A percentile compares a stretch with the other conserved stretches of the same genome.
Conservation (phyloP, 805 yeast genomes). For the Metschnikowia cerradonensis region DNA sequence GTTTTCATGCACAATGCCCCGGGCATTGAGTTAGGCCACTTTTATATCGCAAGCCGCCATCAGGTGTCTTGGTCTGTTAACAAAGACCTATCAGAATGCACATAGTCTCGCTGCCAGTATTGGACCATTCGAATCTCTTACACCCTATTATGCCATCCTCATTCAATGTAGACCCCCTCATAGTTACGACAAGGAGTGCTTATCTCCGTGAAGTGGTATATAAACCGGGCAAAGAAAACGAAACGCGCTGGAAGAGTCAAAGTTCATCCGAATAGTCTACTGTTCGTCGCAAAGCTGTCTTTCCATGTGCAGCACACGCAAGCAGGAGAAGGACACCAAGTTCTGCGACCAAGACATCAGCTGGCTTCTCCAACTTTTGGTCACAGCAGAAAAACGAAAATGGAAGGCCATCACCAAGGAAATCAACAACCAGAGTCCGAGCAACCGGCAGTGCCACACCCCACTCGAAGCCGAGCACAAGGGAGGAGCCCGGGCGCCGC, state of each 20-base stretch:
- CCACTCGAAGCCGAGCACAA: slow-evolving; percentile 3
- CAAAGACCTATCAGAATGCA: background rate
- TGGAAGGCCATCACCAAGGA: slow-evolving; percentile 54
- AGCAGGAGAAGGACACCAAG: slow-evolving; percentile 1
- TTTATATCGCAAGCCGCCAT: background rate
- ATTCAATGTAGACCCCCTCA: background rate
- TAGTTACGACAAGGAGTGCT: background rate
- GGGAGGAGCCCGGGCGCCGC: background rate
- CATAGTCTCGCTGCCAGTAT: background rate
- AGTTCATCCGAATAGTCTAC: background rate
- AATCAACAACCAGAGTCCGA: slow-evolving; percentile 12
- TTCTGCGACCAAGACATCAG: slow-evolving; percentile 45
- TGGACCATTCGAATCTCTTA: background rate
- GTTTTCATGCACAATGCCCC: background rate
- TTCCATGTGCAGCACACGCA: background rate
- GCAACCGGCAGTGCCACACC: background rate
- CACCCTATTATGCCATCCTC: background rate
- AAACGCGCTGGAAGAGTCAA: background rate
- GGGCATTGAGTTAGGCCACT: background rate
- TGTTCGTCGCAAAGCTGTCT: background rate
- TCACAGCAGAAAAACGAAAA: slow-evolving; percentile 52
- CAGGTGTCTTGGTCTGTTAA: background rate
- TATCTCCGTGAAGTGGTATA: background rate
- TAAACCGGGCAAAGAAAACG: background rate
- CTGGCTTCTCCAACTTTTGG: slow-evolving; percentile 44